Conservation (phyloP, 129 eudicot genomes). For the Artemisia argyi region DNA sequence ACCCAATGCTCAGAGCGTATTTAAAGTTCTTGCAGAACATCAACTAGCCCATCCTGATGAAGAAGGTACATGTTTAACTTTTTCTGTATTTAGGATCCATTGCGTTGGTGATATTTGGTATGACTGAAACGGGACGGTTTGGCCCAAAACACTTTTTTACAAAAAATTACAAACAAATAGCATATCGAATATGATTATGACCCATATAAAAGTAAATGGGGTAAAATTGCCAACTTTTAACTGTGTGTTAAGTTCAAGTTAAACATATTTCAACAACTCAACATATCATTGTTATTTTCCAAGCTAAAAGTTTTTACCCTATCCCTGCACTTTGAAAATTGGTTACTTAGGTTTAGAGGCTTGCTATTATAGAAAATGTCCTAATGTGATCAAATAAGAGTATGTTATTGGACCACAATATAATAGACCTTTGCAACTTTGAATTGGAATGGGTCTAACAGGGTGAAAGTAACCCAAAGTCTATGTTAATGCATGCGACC, state of each 20-base stretch:
- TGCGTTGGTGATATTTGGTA: background rate
- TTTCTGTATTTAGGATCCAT: background rate
- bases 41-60: constrained; percentile 87
- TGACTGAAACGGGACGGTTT: background rate
- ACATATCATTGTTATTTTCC: too few species aligned
- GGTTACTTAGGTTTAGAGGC: background rate
- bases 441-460: too few species aligned
- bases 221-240: too few species aligned
- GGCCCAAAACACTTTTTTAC: background rate
- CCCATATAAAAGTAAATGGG: too few species aligned
- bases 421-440: too few species aligned
- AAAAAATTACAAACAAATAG: background rate
- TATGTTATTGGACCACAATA: background rate
- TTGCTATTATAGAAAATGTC: background rate
- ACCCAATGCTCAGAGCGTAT: constrained; percentile 93
- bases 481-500: background rate
- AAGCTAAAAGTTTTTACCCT: background rate
- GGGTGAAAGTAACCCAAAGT: too few species aligned
- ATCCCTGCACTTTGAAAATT: background rate
- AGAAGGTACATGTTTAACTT: constrained; percentile 58
- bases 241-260: too few species aligned
- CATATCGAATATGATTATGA: too few species aligned
- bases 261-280: too few species aligned
- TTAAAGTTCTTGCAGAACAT: constrained; percentile 88
- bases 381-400: background rate